These are phyloP conservation scores for Gossypium sturtianum DNA, from an alignment of 345 rosid species.

Conservation along the genomic window DNA sequence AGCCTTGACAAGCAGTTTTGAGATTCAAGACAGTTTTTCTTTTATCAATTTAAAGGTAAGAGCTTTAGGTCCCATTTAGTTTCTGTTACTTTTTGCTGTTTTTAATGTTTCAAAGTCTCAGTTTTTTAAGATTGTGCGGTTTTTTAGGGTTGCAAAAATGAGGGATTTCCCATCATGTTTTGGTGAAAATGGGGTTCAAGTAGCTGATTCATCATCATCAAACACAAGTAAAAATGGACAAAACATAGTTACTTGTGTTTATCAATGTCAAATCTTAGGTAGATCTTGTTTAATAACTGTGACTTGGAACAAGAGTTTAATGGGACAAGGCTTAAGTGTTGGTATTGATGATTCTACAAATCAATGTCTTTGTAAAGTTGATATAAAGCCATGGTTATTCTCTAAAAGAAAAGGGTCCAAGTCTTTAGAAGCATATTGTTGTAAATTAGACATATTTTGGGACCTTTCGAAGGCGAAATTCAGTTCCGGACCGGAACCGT, in stretches of 20 bases:
- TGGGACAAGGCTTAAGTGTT: slow-evolving; percentile 84
- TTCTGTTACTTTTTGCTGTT: slow-evolving; percentile 3
- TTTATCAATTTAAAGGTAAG: slow-evolving; percentile 24
- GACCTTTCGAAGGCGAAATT: slow-evolving; percentile 80
- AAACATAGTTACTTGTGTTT: slow-evolving; percentile 66
- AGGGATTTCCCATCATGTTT: slow-evolving; percentile 96
- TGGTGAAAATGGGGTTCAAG: slow-evolving; percentile 87
- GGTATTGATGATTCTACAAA: slow-evolving; percentile 72
- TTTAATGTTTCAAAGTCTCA: background rate
- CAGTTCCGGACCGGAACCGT: slow-evolving; percentile 85
- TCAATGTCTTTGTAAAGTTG: slow-evolving; percentile 80
- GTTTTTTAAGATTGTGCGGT: slow-evolving; percentile 5
- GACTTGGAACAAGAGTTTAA: slow-evolving; percentile 80
- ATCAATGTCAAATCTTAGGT: slow-evolving; percentile 63
- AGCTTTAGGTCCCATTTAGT: background rate
- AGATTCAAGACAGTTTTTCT: slow-evolving; percentile 14
- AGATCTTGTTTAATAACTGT: slow-evolving; percentile 67
- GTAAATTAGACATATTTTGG: slow-evolving; percentile 70
- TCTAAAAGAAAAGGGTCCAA: slow-evolving; percentile 86
- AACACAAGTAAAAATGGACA: slow-evolving; percentile 56
- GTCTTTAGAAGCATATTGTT: slow-evolving; percentile 63
- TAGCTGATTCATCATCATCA: slow-evolving; percentile 75
- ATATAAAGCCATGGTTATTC: slow-evolving; percentile 92
- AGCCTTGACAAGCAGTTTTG: slow-evolving; percentile 17
- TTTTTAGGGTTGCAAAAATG: slow-evolving; percentile 32